Conservation (phyloP, 495 filamentous ascomycete genomes). For the Podospora didyma region DNA sequence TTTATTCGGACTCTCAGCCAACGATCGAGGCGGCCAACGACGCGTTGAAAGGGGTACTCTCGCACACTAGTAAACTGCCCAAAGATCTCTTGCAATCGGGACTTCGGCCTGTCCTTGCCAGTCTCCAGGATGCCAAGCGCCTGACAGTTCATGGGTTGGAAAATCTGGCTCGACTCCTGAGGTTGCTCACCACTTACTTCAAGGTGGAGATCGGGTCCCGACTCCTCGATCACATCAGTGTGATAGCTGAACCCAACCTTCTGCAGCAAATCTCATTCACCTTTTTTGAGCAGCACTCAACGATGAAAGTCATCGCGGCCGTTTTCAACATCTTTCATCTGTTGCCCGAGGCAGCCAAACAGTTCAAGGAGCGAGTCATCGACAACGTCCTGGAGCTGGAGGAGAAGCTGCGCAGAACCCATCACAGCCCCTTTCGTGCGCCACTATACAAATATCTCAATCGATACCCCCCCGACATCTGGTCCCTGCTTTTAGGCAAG, state of each 20-base stretch:
- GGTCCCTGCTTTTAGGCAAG: constrained; percentile 69
- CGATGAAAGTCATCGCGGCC: constrained; percentile 88
- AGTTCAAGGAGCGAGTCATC: constrained; percentile 85
- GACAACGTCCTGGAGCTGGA: constrained; percentile 88
- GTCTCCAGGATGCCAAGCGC: constrained; percentile 88
- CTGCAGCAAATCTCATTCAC: constrained; percentile 91
- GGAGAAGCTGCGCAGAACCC: constrained; percentile 77
- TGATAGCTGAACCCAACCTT: constrained; percentile 73
- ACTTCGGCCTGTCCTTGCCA: constrained; percentile 89
- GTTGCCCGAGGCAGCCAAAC: constrained; percentile 78
- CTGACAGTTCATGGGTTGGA: constrained; percentile 86
- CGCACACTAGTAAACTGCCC: constrained; percentile 83
- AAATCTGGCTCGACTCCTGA: constrained; percentile 81
- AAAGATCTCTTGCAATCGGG: constrained; percentile 95
- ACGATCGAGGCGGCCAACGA: constrained; percentile 93
- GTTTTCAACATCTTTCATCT: constrained; percentile 97
- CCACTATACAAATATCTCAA: constrained; percentile 95
- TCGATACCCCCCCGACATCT: constrained; percentile 83
- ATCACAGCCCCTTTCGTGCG: constrained; percentile 87
- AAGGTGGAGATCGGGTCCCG: constrained; percentile 96
- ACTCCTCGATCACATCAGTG: constrained; percentile 86
- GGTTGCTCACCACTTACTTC: constrained; percentile 94
- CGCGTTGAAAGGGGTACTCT: constrained; percentile 78
- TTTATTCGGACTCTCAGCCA: constrained; percentile 85
- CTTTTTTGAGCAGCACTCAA: constrained; percentile 82